These are phyloP conservation scores for Mucuna pruriens DNA, from an alignment of 306 rosid species.

Conservation along the genomic window DNA sequence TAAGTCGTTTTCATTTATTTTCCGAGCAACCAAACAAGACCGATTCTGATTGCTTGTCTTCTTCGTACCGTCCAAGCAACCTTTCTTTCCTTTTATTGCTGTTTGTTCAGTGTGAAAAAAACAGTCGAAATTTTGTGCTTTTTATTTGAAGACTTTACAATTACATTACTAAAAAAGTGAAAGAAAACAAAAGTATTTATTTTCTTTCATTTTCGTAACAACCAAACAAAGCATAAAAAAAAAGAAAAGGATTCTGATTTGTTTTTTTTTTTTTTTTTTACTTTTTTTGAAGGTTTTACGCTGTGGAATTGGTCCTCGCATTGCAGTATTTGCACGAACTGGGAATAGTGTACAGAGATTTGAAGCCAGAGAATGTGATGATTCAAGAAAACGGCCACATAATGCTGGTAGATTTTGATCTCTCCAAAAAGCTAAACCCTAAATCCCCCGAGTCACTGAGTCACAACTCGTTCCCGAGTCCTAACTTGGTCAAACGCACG, in stretches of 20 bases:
- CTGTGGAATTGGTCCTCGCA: slow-evolving; percentile 83
- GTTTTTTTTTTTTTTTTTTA: background rate
- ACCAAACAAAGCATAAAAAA: background rate
- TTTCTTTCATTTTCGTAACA: background rate
- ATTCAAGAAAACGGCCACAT: slow-evolving; percentile 89
- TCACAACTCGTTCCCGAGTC: slow-evolving; percentile 29
- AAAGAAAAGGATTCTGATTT: background rate
- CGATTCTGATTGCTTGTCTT: background rate
- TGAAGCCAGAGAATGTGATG: slow-evolving; percentile 94
- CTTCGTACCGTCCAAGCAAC: slow-evolving; percentile 6
- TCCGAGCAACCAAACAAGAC: background rate
- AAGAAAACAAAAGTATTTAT: background rate
- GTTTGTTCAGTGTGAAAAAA: background rate
- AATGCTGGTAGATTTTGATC: slow-evolving; percentile 95
- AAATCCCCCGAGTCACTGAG: slow-evolving; percentile 44
- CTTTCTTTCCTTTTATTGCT: background rate
- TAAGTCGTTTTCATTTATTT: background rate
- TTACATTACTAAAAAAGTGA: background rate
- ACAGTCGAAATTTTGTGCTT: background rate
- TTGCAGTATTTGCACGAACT: slow-evolving; percentile 76
- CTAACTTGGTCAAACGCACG: background rate
- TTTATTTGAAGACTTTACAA: no score
- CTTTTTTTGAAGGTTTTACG: slow-evolving; percentile 64
- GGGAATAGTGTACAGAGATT: slow-evolving; percentile 88
- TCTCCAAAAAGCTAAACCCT: slow-evolving; percentile 71